Evolutionary conservation across 1,284 basidiomycete genomes (phyloP), one percentile per base, ranked within the genome.

Genomic region (Boletus semigastroideus): DNA sequence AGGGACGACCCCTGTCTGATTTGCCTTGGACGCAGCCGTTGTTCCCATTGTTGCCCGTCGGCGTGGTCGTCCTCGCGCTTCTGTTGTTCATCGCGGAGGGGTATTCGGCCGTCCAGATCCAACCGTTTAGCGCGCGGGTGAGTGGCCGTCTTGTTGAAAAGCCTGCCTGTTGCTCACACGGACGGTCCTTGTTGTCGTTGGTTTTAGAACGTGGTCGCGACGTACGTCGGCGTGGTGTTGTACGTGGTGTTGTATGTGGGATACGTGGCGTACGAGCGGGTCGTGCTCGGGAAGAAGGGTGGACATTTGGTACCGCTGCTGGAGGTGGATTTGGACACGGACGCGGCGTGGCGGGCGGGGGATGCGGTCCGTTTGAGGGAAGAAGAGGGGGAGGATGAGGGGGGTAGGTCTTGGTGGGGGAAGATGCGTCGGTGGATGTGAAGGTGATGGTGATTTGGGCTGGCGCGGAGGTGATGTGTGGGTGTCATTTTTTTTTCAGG

Each of bases 81-180:
- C 58, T 74, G 51, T 77, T 80, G 76, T 80, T 82, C 58, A 62
- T 73, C 22, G 79, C 78, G 2, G 72, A 80, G 56, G 79, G 78
- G 6, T 80, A 80, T 57, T 67, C 77, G 3, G 69, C 77, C 1
- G 65, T 69, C 45, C 58, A 63, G 17, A 48, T 66, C 39, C 48
- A 62, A 49, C 73, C 72, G 19, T 76, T 74, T 53, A 62, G 61
- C 27, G 57, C 60, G 1, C 55, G 63, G 59, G 73, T 74, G 49
- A 27, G 69, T 53, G 22, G 27, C 4, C n/a, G n/a, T n/a, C n/a
- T n/a, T 38, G 1, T 3, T 37, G 1, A n/a, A 3, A 16, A 33
- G 31, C 1, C 8, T 7, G 16, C 13, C 4, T 4, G 12, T 42
- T 11, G 17, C 48, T 41, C 52, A 46, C 33, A 33, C 31, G 11